Base-by-base conservation (phyloP, 768 basidiomycete species). In the Suillus ampliporus region DNA sequence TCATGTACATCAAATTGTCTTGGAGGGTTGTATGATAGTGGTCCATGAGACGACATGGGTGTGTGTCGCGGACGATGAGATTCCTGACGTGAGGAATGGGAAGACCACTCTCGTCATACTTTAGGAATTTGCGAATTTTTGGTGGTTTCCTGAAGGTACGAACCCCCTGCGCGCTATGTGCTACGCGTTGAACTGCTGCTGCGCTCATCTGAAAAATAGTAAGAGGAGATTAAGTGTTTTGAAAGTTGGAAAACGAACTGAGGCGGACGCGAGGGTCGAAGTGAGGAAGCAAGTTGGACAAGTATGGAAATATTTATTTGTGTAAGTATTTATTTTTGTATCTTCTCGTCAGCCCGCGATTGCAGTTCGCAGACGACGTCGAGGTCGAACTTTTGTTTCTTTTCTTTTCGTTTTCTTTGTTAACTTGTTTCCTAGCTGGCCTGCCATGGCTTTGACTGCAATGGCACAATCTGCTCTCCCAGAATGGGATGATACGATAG, bases 1-100 rank as follows among this genome's bases (percentile, higher is more conserved):
- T 91, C 84, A 98, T 89, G 84, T 99, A 99, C 85, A 99, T 87
- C 68, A 95, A 82, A 78, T 98, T 85, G 76, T 95, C 91, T 23
- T 87, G 86, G 64, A 99, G 83, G 10, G 95, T 89, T 43, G 80
- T 78, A 76, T 91, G 74, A 80, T 97, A 98, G 80, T 98, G 94
- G 65, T 94, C 89, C 59, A 83, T 81, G 60, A 95, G 84, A 46
- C 96, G 88, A 65, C 85, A 89, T 62, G 84, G 82, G 6, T 88
- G 86, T 61, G 87, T 89, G 71, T 92, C 88, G 70, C 89, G 88
- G 40, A 89, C 79, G 69, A 88, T 64, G 65, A 92, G 69, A 62
- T 83, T 80, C 38, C 54, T 56, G 67, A 88, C 84, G 68, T 89
- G 91, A 1, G 91, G 92, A 47, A 84, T 80, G n/a, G 91, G 92